Base-by-base conservation (phyloP, 2,329 filamentous ascomycete genomes). In the Fusarium sp. region DNA sequence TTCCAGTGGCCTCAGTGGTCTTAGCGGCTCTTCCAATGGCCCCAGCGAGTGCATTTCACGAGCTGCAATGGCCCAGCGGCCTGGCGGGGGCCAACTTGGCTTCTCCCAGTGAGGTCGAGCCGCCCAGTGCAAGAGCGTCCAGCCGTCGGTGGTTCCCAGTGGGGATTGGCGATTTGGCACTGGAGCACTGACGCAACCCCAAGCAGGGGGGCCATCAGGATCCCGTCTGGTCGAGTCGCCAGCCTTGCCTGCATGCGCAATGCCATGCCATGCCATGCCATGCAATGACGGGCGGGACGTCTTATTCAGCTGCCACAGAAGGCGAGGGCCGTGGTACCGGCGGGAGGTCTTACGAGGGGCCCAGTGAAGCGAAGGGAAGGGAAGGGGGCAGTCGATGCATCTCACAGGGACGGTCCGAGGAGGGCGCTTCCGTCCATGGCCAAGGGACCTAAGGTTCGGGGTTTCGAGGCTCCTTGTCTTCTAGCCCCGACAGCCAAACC, bases 1-100 rank as follows among this genome's bases (percentile, higher is more conserved):
- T 68, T 55, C 23, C 58, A 68, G 65, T 62, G 63, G 64, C 60
- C 59, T 72, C 68, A 56, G 65, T 61, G 67, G 66, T 31, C 53
- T 68, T 37, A 40, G 50, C 55, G 46, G 16, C 51, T 58, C 50
- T 36, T 55, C 60, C 70, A 73, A 55, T 70, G 69, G 61, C 34
- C 61, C 68, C 67, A 70, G 57, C 60, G 37, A 47, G 39, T 64
- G 66, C 68, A 73, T 73, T 67, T 66, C 67, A 71, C 60, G 54
- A 70, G 62, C 62, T 65, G 70, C 67, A 67, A 60, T 67, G 70
- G 68, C 36, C 68, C 62, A 71, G 61, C 48, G 58, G 62, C 62
- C 53, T 51, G 54, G 18, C 18, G 18, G 18, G 18, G 54, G 50
- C 64, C 66, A 68, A 66, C 65, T 23, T 63, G 52, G 44, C 34